Conservation (phyloP, 106 monocot genomes). For the Dactylorhiza incarnata region DNA sequence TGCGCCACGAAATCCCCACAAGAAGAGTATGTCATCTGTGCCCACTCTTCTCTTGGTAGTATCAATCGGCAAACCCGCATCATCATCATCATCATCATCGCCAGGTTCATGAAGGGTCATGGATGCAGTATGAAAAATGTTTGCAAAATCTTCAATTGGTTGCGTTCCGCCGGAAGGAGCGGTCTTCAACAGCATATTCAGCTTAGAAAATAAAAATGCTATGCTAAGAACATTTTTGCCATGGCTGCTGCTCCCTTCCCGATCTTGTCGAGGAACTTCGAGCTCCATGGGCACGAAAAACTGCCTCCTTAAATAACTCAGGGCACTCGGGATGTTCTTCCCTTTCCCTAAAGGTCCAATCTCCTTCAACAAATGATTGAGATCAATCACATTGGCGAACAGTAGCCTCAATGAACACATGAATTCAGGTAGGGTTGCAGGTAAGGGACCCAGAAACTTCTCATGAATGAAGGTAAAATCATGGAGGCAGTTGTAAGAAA, state of each 20-base stretch:
- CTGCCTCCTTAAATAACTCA: constrained; percentile 57
- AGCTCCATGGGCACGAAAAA: constrained; percentile 57
- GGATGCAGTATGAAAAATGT: constrained; percentile 35
- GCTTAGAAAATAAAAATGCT: constrained; percentile 53
- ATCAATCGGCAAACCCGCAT: background rate
- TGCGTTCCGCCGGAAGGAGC: background rate
- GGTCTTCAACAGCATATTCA: constrained; percentile 10
- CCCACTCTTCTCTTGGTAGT: constrained; percentile 22
- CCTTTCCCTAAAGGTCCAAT: constrained; percentile 63
- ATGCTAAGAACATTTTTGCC: constrained; percentile 61
- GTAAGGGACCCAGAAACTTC: constrained; percentile 75
- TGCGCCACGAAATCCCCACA: constrained; percentile 50
- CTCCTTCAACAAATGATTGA: constrained; percentile 73
- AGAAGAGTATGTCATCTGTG: constrained; percentile 34
- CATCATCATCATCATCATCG: constrained; percentile 10
- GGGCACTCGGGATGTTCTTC: constrained; percentile 47
- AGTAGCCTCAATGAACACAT: constrained; percentile 72
- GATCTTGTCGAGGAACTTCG: constrained; percentile 53
- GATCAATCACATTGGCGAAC: constrained; percentile 62
- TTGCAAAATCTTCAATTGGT: constrained; percentile 27
- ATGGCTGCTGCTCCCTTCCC: constrained; percentile 23
- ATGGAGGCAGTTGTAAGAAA: constrained; percentile 66
- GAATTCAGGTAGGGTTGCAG: constrained; percentile 60
- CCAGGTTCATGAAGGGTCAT: constrained; percentile 18
- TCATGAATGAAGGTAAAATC: constrained; percentile 71